Evolutionary conservation across 2,329 filamentous ascomycete genomes (phyloP).

Genomic region (Claviceps sp.): DNA sequence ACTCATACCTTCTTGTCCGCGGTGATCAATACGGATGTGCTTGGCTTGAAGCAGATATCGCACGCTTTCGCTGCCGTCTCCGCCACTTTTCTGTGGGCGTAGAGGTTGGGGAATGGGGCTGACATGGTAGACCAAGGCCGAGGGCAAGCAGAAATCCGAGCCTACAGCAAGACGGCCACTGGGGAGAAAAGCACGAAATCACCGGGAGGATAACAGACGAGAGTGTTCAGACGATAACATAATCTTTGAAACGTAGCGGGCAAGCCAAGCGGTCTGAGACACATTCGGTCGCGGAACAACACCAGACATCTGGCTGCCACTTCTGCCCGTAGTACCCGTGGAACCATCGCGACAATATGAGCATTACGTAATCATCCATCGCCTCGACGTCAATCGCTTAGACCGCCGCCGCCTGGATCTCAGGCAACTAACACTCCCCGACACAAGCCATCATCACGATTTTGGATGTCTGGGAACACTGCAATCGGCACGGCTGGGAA

Average conservation of each 20-base stretch:
- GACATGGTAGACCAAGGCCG: constrained; percentile 6
- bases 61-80: constrained; percentile 74
- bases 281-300: too few relatives aligned
- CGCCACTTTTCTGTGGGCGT: constrained; percentile 75
- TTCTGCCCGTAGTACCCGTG: too few relatives aligned
- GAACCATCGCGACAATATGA: too few relatives aligned
- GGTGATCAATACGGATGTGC: constrained; percentile 75
- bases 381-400: constrained; percentile 3
- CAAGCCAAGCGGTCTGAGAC: background rate
- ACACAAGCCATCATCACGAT: constrained; percentile 4
- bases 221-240: background rate
- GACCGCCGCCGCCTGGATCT: background rate
- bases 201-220: background rate
- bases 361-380: constrained; percentile 6
- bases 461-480: background rate
- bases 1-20: constrained; percentile 66
- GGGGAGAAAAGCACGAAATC: background rate
- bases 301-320: too few relatives aligned
- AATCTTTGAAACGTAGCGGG: background rate
- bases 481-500: background rate
- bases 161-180: background rate
- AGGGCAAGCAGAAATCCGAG: background rate
- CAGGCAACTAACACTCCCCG: background rate
- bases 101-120: constrained; percentile 55
- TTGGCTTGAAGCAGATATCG: constrained; percentile 83